phyloP scores from a whole-genome alignment of 768 basidiomycete genomes.

The Leucocoprinus sp. region DNA sequence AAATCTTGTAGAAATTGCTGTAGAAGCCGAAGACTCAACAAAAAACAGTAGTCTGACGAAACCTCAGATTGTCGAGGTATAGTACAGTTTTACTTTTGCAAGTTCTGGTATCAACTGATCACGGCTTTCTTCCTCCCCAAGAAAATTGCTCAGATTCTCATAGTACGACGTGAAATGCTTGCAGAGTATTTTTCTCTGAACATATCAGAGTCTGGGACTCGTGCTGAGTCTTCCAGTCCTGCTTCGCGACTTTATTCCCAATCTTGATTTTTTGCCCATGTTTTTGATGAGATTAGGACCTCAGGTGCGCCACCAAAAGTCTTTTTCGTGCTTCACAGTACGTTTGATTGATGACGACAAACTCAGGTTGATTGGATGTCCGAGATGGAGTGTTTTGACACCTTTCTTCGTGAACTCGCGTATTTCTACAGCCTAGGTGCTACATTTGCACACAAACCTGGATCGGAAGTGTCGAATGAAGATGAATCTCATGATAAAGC shows the following conservation, averaged over 20 bases:
- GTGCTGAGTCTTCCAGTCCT: slow-evolving; percentile 79
- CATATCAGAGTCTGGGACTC: slow-evolving; percentile 56
- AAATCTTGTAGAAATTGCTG: slow-evolving; percentile 68
- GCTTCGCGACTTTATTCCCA: slow-evolving; percentile 81
- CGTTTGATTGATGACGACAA: background rate
- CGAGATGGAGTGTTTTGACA: slow-evolving; percentile 79
- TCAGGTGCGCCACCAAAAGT: slow-evolving; percentile 43
- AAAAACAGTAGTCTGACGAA: slow-evolving; percentile 47
- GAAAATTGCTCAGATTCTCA: slow-evolving; percentile 58
- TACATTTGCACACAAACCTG: slow-evolving; percentile 39
- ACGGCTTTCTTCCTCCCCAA: slow-evolving; percentile 19
- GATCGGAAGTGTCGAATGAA: slow-evolving; percentile 17
- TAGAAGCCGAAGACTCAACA: slow-evolving; percentile 58
- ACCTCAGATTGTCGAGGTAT: slow-evolving; percentile 65
- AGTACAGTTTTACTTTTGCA: background rate
- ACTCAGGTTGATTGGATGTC: slow-evolving; percentile 82
- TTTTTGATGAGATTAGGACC: slow-evolving; percentile 90
- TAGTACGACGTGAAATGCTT: slow-evolving; percentile 71
- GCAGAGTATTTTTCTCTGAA: slow-evolving; percentile 82
- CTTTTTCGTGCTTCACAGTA: background rate
- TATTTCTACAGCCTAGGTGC: slow-evolving; percentile 62
- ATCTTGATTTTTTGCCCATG: slow-evolving; percentile 81
- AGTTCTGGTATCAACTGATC: background rate
- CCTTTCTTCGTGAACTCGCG: slow-evolving; percentile 82
- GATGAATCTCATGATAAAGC: slow-evolving; percentile 38